phyloP scores from a whole-genome alignment of 2,329 filamentous ascomycete species.

The Colletotrichum sp. region DNA sequence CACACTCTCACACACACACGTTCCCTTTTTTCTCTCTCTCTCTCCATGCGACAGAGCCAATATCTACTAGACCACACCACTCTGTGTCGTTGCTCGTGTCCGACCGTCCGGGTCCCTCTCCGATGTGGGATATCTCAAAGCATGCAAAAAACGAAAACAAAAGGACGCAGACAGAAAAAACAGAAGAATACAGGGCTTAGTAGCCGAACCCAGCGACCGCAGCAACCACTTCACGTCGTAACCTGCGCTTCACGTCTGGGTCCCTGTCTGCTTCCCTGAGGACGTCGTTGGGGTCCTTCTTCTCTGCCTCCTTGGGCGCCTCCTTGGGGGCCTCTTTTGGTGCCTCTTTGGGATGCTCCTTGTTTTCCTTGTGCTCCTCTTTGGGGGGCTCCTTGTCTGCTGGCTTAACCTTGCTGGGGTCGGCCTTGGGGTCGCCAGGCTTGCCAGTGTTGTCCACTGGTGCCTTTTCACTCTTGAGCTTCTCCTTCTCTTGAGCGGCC shows the following conservation, averaged over 20 bases:
- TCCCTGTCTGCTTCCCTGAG: constrained; percentile 10
- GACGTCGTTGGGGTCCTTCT: constrained; percentile 19
- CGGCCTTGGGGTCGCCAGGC: constrained; percentile 12
- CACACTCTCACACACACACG: neutral
- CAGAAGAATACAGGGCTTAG: neutral
- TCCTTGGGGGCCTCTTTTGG: neutral
- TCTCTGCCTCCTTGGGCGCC: neutral
- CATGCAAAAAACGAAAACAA: neutral
- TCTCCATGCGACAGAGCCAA: neutral
- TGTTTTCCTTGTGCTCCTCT: neutral
- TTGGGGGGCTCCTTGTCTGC: neutral
- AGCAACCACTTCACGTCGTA: constrained; percentile 10
- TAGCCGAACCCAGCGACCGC: constrained; percentile 19
- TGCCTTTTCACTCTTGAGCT: constrained; percentile 8
- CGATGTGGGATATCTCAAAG: constrained; percentile 2
- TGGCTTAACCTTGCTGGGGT: constrained; percentile 1
- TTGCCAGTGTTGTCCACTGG: constrained; percentile 8
- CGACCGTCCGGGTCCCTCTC: neutral
- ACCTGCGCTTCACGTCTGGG: constrained; percentile 4
- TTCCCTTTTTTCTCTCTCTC: neutral
- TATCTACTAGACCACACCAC: neutral
- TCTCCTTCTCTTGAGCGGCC: constrained; percentile 6
- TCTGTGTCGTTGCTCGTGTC: neutral
- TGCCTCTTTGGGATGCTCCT: neutral
- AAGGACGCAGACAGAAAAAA: neutral